A percentile compares a stretch with the other conserved stretches of the same genome.
These are phyloP conservation scores for Mantamonas sphyraenae DNA, from an alignment of 78 protist species.

Conservation along the genomic window DNA sequence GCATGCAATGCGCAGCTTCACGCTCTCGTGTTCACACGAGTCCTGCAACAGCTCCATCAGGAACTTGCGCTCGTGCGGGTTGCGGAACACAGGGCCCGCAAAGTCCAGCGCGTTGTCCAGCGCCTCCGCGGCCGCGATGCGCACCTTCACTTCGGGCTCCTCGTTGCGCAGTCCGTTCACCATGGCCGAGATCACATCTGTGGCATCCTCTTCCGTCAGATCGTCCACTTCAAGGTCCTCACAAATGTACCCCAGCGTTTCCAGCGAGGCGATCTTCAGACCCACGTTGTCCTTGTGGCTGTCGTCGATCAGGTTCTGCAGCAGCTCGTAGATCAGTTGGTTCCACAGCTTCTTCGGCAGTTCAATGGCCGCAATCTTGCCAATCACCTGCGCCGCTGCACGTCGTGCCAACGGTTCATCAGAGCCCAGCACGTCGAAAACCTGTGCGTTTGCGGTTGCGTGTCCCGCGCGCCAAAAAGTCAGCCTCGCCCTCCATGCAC, in stretches of 20 bases:
- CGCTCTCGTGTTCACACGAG: no score
- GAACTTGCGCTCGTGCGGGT: no score
- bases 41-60: no score
- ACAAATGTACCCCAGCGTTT: slow-evolving; percentile 77
- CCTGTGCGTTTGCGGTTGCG: no score
- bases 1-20: slow-evolving; percentile 5
- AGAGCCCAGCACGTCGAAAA: no score
- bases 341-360: slow-evolving; percentile 72
- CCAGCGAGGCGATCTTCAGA: slow-evolving; percentile 54
- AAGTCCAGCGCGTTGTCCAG: background rate
- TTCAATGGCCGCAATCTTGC: slow-evolving; percentile 70
- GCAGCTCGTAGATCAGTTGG: slow-evolving; percentile 46
- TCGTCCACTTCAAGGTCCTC: slow-evolving; percentile 42
- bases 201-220: no score
- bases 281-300: background rate
- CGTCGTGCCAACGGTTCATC: no score
- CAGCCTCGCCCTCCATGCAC: no score
- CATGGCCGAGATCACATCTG: background rate
- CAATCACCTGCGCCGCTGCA: slow-evolving; percentile 52
- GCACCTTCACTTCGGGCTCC: background rate
- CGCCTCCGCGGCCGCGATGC: slow-evolving; percentile 12
- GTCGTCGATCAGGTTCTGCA: slow-evolving; percentile 7
- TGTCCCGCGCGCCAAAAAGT: no score
- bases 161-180: background rate
- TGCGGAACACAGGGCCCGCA: no score